Percentiles rank a stretch among this genome's conserved stretches.
Evolutionary conservation across 306 rosid genomes (phyloP).

Genomic region (Sicyos baderoa): DNA sequence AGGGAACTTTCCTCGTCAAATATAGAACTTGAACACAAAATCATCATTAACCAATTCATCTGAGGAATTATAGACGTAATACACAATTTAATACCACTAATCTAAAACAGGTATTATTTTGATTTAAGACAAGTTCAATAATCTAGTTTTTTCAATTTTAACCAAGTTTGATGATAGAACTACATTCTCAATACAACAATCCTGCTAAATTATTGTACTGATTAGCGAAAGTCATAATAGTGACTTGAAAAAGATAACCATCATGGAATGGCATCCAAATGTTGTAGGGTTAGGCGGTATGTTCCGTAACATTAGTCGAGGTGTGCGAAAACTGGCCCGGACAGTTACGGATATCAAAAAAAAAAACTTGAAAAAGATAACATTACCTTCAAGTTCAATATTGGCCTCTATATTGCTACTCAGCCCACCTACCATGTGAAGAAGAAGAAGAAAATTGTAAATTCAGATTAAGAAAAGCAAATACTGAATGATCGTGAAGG

Average conservation of each 20-base stretch:
- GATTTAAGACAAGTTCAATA: too few species aligned
- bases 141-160: constrained; percentile 1
- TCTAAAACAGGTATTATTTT: too few species aligned
- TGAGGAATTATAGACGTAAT: too few species aligned
- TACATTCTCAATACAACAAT: neutral
- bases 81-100: too few species aligned
- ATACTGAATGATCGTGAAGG: neutral
- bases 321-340: too few species aligned
- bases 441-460: neutral
- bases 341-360: too few species aligned
- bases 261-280: too few species aligned
- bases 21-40: too few species aligned
- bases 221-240: neutral
- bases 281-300: too few species aligned
- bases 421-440: constrained; percentile 46
- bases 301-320: too few species aligned
- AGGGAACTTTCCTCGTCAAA: too few species aligned
- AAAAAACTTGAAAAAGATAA: neutral
- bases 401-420: constrained; percentile 30
- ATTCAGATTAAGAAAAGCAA: constrained; percentile 4
- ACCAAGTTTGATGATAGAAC: neutral
- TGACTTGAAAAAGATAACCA: neutral
- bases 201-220: neutral
- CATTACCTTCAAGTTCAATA: constrained; percentile 66
- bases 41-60: too few species aligned